A percentile compares a stretch with the other conserved stretches of the same genome.
Conservation (phyloP, 2,329 filamentous ascomycete genomes). For the Drechslerella stenobrocha region DNA sequence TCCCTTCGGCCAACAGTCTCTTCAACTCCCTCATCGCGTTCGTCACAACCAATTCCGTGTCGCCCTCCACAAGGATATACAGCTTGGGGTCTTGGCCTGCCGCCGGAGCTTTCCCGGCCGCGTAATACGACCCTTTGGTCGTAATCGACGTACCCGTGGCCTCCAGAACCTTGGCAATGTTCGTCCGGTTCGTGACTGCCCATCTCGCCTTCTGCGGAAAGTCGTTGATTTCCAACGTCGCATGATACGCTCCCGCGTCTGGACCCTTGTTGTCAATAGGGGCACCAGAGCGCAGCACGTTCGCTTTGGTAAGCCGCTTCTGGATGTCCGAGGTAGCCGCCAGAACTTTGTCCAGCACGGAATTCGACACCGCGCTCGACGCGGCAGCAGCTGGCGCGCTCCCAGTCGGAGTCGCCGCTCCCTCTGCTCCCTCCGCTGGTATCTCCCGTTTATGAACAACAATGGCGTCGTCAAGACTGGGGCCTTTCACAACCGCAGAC, state of each 20-base stretch:
- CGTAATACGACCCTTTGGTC: slow-evolving; percentile 91
- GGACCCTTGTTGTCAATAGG: slow-evolving; percentile 98
- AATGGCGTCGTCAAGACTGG: slow-evolving; percentile 67
- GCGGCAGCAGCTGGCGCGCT: no score
- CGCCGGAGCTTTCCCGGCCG: slow-evolving; percentile 75
- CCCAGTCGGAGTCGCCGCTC: slow-evolving; percentile 25
- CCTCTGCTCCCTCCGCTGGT: slow-evolving; percentile 61
- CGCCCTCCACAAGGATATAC: slow-evolving; percentile 96
- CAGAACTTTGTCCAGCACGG: slow-evolving; percentile 76
- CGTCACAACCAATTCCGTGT: slow-evolving; percentile 89
- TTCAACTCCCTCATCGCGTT: slow-evolving; percentile 89
- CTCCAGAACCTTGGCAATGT: slow-evolving; percentile 97
- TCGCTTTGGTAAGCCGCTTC: slow-evolving; percentile 82
- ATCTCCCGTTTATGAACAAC: slow-evolving; percentile 67
- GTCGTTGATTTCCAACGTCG: slow-evolving; percentile 97
- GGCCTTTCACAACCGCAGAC: slow-evolving; percentile 57
- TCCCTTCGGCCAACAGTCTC: slow-evolving; percentile 83
- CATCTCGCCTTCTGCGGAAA: slow-evolving; percentile 96
- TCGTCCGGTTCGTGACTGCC: slow-evolving; percentile 97
- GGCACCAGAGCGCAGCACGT: slow-evolving; percentile 85
- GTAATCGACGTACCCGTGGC: slow-evolving; percentile 94
- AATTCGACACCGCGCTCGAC: slow-evolving; percentile 60
- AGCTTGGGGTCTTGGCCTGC: slow-evolving; percentile 82
- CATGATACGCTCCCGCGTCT: slow-evolving; percentile 93
- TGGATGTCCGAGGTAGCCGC: slow-evolving; percentile 92